These are phyloP conservation scores for Thelonectria olida DNA, from an alignment of 2,329 filamentous ascomycete genomes.

Conservation along the genomic window DNA sequence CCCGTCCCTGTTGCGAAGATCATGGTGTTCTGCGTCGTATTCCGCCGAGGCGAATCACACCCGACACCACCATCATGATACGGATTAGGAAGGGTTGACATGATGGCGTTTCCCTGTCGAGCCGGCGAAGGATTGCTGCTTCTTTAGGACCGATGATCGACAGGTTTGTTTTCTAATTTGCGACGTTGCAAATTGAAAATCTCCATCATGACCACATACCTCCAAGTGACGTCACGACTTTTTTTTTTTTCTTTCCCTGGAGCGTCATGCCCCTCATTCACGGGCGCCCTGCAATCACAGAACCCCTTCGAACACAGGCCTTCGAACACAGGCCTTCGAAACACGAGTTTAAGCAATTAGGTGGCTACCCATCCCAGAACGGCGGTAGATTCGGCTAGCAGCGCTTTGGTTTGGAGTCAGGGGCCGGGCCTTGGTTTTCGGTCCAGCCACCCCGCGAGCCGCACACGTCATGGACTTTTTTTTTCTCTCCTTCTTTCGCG, in stretches of 20 bases:
- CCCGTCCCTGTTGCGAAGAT: no score
- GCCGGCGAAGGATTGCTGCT: no score
- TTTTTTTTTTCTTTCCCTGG: background rate
- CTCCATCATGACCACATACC: conserved; percentile 29
- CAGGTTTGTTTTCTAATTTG: background rate
- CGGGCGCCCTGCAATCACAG: no score
- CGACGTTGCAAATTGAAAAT: conserved; percentile 8
- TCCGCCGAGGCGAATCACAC: conserved; percentile 8
- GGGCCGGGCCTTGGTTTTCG: background rate
- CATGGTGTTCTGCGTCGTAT: background rate
- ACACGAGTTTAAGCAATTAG: no score
- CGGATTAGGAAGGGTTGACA: background rate
- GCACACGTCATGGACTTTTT: conserved; percentile 20
- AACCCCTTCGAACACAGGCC: no score
- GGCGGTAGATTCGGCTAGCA: background rate
- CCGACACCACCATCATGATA: background rate
- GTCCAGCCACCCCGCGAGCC: conserved; percentile 17
- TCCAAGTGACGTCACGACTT: conserved; percentile 30
- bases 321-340: no score
- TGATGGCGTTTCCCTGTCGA: background rate
- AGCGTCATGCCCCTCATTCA: background rate
- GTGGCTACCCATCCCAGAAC: no score
- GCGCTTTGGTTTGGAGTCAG: background rate
- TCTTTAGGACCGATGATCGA: no score
- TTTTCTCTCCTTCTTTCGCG: no score